phyloP scores from a whole-genome alignment of 768 basidiomycete species.

The Russula dissimulans region DNA sequence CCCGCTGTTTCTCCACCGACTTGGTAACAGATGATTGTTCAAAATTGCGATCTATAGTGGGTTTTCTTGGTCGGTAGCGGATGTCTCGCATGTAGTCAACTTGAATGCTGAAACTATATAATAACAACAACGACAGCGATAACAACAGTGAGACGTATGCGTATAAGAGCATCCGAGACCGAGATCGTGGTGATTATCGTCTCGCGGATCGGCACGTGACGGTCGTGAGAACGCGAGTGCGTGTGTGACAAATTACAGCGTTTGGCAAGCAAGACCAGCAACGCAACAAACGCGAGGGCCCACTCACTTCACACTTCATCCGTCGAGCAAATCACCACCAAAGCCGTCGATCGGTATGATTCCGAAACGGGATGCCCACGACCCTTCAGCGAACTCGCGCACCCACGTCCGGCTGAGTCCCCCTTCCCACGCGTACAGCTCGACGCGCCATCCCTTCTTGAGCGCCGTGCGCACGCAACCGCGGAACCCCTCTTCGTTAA shows the following conservation, averaged over 20 bases:
- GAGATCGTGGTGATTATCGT: not conserved
- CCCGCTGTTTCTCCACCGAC: not conserved
- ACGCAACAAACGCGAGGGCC: too few relatives aligned
- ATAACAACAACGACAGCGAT: not conserved
- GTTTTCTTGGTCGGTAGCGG: not conserved
- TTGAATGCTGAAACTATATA: not conserved
- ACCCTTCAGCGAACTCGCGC: slow-evolving; percentile 50
- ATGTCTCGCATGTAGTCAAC: slow-evolving; percentile 1
- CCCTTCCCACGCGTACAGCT: slow-evolving; percentile 87
- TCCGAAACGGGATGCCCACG: slow-evolving; percentile 24
- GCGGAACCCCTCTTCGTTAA: slow-evolving; percentile 87
- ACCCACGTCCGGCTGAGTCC: slow-evolving; percentile 74
- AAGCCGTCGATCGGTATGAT: slow-evolving; percentile 31
- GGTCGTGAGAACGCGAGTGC: not conserved
- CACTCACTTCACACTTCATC: slow-evolving; percentile 1
- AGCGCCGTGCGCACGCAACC: slow-evolving; percentile 81
- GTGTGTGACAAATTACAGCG: not conserved
- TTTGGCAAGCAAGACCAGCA: not conserved
- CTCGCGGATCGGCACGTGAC: not conserved
- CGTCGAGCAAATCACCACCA: slow-evolving; percentile 31
- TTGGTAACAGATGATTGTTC: not conserved
- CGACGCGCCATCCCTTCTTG: slow-evolving; percentile 89
- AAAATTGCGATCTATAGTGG: not conserved
- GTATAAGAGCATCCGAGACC: not conserved
- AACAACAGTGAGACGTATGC: not conserved